Evolutionary conservation across 108 stramenopile genomes (phyloP).

Genomic region (Aurantiochytrium sp.): DNA sequence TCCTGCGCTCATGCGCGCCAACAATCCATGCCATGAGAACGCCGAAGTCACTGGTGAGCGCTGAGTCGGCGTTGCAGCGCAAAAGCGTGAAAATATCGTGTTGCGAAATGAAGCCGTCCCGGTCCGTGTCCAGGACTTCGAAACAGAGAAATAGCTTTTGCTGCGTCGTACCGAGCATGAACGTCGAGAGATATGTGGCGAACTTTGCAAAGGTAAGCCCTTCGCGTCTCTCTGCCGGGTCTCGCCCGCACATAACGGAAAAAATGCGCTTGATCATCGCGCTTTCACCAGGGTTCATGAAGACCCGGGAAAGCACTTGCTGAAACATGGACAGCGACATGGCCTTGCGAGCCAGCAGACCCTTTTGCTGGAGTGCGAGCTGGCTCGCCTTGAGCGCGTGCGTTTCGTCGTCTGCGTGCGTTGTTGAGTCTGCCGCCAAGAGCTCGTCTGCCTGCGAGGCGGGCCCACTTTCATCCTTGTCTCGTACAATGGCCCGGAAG

Average conservation of each 20-base stretch:
- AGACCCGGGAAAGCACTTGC: not conserved
- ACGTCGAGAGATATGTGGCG: not conserved
- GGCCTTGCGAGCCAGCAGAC: not conserved
- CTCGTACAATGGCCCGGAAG: not conserved
- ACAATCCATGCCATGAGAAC: not conserved
- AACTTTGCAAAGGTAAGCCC: conserved; percentile 9
- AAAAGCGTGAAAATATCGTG: not conserved
- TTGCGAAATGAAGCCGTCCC: not conserved
- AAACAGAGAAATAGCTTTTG: conserved; percentile 1
- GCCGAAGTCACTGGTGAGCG: not conserved
- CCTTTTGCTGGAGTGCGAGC: conserved; percentile 2
- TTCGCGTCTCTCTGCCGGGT: not conserved
- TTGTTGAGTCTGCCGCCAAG: no score
- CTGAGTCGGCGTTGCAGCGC: not conserved
- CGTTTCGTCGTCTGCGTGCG: not conserved
- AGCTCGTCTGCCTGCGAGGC: no score
- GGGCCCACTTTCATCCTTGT: not conserved
- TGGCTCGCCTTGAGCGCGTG: not conserved
- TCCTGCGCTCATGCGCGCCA: not conserved
- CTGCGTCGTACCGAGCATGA: not conserved
- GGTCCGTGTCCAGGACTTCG: not conserved
- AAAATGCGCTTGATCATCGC: not conserved
- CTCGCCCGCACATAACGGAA: not conserved
- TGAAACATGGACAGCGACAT: not conserved
- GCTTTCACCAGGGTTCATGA: not conserved